Base-by-base conservation (phyloP, 139 green algal genomes). In the Edaphochlamys debaryana region DNA sequence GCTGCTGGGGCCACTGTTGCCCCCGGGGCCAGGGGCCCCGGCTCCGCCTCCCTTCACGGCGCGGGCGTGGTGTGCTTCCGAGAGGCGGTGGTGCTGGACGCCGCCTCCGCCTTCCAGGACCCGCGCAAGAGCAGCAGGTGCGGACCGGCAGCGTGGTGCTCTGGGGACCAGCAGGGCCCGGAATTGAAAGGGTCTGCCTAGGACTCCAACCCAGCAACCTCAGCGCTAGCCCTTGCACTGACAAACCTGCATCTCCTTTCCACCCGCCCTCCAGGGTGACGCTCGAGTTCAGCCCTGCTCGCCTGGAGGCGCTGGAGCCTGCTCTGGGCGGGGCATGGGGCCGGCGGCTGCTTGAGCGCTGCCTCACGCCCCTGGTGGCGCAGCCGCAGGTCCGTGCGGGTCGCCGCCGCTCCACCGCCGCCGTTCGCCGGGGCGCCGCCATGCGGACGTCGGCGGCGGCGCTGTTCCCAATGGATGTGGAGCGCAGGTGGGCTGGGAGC, bases 61-160 rank as follows among this genome's bases (percentile, higher is more conserved):
- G 62, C 63, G 9, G 29, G n/a, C 0, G 63, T 82, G 76, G 60
- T 66, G 25, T 73, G 62, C 22, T 82, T 82, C 64, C 76, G 76
- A 4, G 76, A 82, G 63, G 73, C 76, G 42, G 62, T 82, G 42
- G 34, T 58, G n/a, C 76, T 82, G 40, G 76, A 82, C 36, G 76
- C 76, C 22, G 66, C 37, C 42, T 82, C 76, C 11, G 76, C 32
- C 9, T 82, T 74, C 19, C 42, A n/a, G n/a, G n/a, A n/a, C n/a
- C n/a, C n/a, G n/a, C n/a, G n/a, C n/a, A n/a, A n/a, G n/a, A n/a
- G n/a, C n/a, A n/a, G n/a, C n/a, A n/a, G n/a, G n/a, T n/a, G n/a
- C n/a, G n/a, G n/a, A n/a, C n/a, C n/a, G n/a, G n/a, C n/a, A n/a
- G n/a, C n/a, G n/a, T n/a, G n/a, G n/a, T n/a, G n/a, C n/a, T n/a